These are phyloP conservation scores for Leishmania gerbilli DNA, from an alignment of 208 protist genomes.

Conservation along the genomic window DNA sequence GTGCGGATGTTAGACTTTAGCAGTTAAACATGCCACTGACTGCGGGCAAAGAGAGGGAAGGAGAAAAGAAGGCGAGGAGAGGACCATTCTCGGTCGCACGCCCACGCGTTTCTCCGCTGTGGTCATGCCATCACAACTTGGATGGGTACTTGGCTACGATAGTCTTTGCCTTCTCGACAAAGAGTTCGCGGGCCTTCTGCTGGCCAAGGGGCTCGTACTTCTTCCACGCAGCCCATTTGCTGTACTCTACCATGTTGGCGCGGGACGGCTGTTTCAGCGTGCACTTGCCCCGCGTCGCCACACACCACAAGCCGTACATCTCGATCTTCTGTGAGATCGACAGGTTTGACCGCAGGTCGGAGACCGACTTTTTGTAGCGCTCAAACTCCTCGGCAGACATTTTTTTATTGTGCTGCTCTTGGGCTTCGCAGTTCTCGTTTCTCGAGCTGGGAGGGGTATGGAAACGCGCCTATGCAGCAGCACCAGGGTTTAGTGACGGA, in stretches of 20 bases:
- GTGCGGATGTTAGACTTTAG: not conserved
- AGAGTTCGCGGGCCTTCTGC: slow-evolving; percentile 76
- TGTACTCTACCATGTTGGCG: slow-evolving; percentile 57
- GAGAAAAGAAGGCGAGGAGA: not conserved
- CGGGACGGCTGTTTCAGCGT: slow-evolving; percentile 58
- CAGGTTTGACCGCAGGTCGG: slow-evolving; percentile 48
- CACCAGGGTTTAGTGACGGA: not conserved
- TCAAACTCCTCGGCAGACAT: slow-evolving; percentile 51
- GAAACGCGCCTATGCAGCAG: not conserved
- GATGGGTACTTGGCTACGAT: slow-evolving; percentile 40
- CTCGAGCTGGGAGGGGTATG: not conserved
- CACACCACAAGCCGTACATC: slow-evolving; percentile 89
- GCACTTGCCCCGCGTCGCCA: slow-evolving; percentile 68
- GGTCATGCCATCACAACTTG: slow-evolving; percentile 42
- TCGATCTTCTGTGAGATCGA: slow-evolving; percentile 72
- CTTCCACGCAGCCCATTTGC: slow-evolving; percentile 86
- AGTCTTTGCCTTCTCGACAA: slow-evolving; percentile 61
- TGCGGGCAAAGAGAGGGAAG: not conserved
- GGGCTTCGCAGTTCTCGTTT: not conserved
- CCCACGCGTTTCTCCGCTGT: not conserved
- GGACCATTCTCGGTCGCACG: not conserved
- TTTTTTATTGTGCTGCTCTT: not conserved
- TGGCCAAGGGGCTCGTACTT: slow-evolving; percentile 69
- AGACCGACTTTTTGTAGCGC: slow-evolving; percentile 43
- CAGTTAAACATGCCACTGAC: not conserved